phyloP scores from a whole-genome alignment of 306 rosid genomes.

The Gastrolobium villosum region DNA sequence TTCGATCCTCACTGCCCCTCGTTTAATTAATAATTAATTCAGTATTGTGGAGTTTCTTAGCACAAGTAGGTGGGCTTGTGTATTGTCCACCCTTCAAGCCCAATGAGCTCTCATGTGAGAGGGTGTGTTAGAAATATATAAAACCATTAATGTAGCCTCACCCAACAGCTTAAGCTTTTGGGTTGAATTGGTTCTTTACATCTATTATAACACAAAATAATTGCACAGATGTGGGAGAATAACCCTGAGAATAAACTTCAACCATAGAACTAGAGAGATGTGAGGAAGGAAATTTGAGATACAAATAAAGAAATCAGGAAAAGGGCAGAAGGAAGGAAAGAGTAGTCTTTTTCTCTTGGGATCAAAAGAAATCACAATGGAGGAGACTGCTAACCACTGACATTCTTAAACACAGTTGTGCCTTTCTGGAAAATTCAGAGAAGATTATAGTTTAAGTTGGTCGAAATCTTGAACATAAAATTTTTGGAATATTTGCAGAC shows the following conservation, averaged over 20 bases:
- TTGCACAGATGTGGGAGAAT: neutral
- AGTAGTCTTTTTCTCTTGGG: neutral
- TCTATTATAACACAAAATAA: neutral
- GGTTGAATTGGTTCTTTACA: no score
- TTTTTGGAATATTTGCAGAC: constrained; percentile 21
- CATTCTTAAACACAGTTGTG: constrained; percentile 8
- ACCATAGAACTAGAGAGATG: constrained; percentile 2
- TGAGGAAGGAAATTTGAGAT: neutral
- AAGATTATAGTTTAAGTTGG: neutral
- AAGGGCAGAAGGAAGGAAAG: neutral
- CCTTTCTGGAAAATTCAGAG: constrained; percentile 10
- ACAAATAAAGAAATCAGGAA: neutral
- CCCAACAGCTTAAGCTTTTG: no score
- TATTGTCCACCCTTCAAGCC: no score
- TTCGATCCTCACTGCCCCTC: no score
- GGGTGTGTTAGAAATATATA: no score
- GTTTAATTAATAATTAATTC: no score
- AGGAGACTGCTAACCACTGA: neutral
- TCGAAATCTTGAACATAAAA: neutral
- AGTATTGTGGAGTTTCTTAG: no score
- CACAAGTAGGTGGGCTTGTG: no score
- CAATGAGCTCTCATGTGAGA: no score
- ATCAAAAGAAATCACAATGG: neutral
- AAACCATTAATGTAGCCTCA: no score
- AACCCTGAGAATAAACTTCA: constrained; percentile 4